Evolutionary conservation across 805 yeast species (phyloP), one percentile per base, ranked within the genome.

Genomic region (Saturnispora hagleri): DNA sequence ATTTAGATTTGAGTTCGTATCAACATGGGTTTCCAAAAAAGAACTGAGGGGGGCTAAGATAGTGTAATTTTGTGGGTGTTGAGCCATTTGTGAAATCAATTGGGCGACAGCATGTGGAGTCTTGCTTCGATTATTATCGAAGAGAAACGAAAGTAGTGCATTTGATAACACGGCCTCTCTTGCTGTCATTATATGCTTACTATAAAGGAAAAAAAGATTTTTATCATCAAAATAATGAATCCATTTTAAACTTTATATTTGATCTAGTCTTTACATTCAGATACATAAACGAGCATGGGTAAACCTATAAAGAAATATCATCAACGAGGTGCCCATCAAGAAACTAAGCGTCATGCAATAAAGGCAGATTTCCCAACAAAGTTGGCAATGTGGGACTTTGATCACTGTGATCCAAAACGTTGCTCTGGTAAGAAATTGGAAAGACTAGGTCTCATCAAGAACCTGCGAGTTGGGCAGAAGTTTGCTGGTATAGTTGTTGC

Each of bases 371-470:
- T 88, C 62, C 96, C 95, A 1, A 84, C 85, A 34, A 89, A 88
- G 62, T 67, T 90, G 56, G 97, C 97, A 17, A 91, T 91, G 99
- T 91, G 99, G 97, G 99, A 93, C 66, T 93, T 93, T 63, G 96
- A 90, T 58, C 99, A 93, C 64, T 93, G 99, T 71, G 99, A 93
- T 69, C 99, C 99, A 1, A 93, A 93, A 64, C 76, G 97, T 63
- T 93, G 99, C 65, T 84, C 95, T 58, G 99, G 99, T 18, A 93
- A 93, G 71, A 90, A 89, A 65, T 73, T 93, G 31, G 97, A 89
- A 62, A 74, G 98, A 51, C 67, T 91, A 20, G 98, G 98, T 0
- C 69, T 89, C 20, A 90, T 93, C 48, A 80, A 81, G 55, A 79
- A 80, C 50, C 65, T 93, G 55, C 72, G 95, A 54, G 80, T 93